phyloP scores from a whole-genome alignment of 2,329 filamentous ascomycete genomes.

The Parastagonospora avenae region DNA sequence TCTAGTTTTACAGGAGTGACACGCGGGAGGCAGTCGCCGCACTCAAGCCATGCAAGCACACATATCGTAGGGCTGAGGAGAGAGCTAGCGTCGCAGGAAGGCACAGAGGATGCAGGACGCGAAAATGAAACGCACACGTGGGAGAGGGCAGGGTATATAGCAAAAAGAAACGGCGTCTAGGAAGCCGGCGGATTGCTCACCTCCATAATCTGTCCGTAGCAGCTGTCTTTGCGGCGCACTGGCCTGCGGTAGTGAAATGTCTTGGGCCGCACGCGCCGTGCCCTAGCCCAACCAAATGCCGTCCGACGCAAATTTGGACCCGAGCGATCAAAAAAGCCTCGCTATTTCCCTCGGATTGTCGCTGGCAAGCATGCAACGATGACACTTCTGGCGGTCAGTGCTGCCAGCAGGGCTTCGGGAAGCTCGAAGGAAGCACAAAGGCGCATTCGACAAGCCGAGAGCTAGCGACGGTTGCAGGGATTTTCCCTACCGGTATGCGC shows the following conservation, averaged over 20 bases:
- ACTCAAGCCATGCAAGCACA: constrained; percentile 36
- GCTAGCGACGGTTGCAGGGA: constrained; percentile 12
- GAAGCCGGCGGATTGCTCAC: constrained; percentile 31
- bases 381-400: constrained; percentile 10
- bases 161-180: constrained; percentile 19
- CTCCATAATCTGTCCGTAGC: constrained; percentile 38
- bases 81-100: constrained; percentile 11
- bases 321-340: background rate
- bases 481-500: constrained; percentile 7
- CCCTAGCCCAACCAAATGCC: background rate
- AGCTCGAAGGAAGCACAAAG: constrained; percentile 5
- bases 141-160: constrained; percentile 14
- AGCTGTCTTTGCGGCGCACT: constrained; percentile 35
- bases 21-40: constrained; percentile 31
- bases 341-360: constrained; percentile 4
- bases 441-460: constrained; percentile 10
- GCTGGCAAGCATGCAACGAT: constrained; percentile 2
- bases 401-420: constrained; percentile 7
- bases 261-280: constrained; percentile 16
- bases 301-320: no score
- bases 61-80: constrained; percentile 33
- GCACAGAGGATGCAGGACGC: constrained; percentile 1
- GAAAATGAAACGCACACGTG: constrained; percentile 13
- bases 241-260: constrained; percentile 32
- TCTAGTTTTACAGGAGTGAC: constrained; percentile 47